phyloP scores from a whole-genome alignment of 176 grass and related monocot genomes.

The Triticum dicoccoides region DNA sequence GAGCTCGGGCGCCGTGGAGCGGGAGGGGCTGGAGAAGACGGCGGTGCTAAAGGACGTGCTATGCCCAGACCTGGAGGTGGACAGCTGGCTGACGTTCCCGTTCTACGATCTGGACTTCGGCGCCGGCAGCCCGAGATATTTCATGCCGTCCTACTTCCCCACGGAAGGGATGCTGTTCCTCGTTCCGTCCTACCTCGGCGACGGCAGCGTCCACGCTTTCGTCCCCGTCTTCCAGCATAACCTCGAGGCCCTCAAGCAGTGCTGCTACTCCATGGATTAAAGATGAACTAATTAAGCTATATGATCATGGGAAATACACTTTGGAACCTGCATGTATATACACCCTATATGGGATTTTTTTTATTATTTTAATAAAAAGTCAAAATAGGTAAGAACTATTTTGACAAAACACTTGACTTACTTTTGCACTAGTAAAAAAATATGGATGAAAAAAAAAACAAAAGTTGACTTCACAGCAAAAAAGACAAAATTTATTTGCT shows the following conservation, averaged over 20 bases:
- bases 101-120: constrained; percentile 70
- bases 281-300: background rate
- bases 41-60: constrained; percentile 39
- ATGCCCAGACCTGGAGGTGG: constrained; percentile 66
- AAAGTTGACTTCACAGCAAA: no score
- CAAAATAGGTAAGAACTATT: no score
- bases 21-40: constrained; percentile 47
- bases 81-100: constrained; percentile 64
- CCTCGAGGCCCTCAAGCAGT: constrained; percentile 55
- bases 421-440: no score
- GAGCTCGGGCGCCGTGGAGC: constrained; percentile 28
- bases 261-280: constrained; percentile 55
- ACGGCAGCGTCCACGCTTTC: constrained; percentile 60
- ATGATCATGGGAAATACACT: background rate
- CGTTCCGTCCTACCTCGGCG: constrained; percentile 51
- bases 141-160: constrained; percentile 66
- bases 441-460: no score
- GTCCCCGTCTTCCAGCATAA: constrained; percentile 57
- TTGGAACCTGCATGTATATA: no score
- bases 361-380: no score
- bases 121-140: constrained; percentile 43
- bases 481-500: no score
- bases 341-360: no score
- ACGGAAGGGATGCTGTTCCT: constrained; percentile 63
- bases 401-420: no score